A percentile compares a stretch with the other conserved stretches of the same genome.
These are phyloP conservation scores for Curvularia sp. DNA, from an alignment of 2,329 filamentous ascomycete species.

Conservation along the genomic window DNA sequence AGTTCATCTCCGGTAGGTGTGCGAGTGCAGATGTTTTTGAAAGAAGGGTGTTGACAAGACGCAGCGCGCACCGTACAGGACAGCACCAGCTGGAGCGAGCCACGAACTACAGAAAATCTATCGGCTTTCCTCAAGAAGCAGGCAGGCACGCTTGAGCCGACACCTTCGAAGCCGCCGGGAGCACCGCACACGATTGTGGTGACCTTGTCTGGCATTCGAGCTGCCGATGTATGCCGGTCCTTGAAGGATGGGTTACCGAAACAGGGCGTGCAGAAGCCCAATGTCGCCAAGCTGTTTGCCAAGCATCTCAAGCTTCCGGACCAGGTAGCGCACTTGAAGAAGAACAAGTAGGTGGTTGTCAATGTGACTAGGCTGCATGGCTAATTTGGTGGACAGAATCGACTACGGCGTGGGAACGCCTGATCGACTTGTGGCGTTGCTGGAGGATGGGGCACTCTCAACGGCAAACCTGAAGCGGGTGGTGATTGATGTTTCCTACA, in stretches of 20 bases:
- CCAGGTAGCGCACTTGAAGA: constrained; percentile 76
- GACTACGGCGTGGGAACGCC: constrained; percentile 93
- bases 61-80: constrained; percentile 77
- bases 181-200: constrained; percentile 82
- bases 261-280: constrained; percentile 66
- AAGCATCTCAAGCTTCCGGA: constrained; percentile 98
- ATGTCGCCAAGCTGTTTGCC: constrained; percentile 91
- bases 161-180: constrained; percentile 67
- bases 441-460: constrained; percentile 80
- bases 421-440: constrained; percentile 77
- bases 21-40: background rate
- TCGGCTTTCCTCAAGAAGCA: constrained; percentile 78
- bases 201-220: constrained; percentile 81
- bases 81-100: constrained; percentile 74
- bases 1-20: constrained; percentile 74
- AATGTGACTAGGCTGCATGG: background rate
- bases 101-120: constrained; percentile 74
- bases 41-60: constrained; percentile 17
- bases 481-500: constrained; percentile 88
- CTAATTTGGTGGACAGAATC: constrained; percentile 61
- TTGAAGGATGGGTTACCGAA: constrained; percentile 67
- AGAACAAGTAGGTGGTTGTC: constrained; percentile 57
- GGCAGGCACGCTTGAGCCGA: constrained; percentile 65
- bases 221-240: constrained; percentile 81
- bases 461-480: constrained; percentile 76